Evolutionary conservation across 192 early-diverging fungal genomes (phyloP).

Genomic region (Phlyctochytrium arcticum): DNA sequence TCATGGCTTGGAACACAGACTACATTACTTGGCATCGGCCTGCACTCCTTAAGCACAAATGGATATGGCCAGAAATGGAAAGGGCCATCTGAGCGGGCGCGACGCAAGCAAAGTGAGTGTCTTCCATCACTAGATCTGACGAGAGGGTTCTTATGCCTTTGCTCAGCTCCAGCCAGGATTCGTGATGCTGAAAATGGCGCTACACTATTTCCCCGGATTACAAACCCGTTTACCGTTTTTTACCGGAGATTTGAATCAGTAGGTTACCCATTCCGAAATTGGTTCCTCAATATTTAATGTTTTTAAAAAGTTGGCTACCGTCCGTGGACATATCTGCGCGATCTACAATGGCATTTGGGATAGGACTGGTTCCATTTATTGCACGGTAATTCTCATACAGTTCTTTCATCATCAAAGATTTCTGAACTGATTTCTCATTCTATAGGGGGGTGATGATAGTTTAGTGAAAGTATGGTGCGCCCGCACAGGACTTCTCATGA

Average conservation of each 20-base stretch:
- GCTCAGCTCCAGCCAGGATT: not conserved
- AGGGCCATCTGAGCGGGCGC: slow-evolving; percentile 3
- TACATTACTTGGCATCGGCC: not conserved
- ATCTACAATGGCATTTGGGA: slow-evolving; percentile 78
- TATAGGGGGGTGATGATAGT: slow-evolving; percentile 82
- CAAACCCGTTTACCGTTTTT: not conserved
- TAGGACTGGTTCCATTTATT: slow-evolving; percentile 62
- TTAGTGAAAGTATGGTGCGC: slow-evolving; percentile 84
- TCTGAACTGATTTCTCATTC: slow-evolving; percentile 1
- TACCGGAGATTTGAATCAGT: not conserved
- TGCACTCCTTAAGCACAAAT: not conserved
- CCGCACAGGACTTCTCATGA: slow-evolving; percentile 68
- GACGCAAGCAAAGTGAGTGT: slow-evolving; percentile 4
- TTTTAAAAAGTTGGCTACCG: slow-evolving; percentile 5
- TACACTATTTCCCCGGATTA: not conserved
- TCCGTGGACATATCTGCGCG: slow-evolving; percentile 71
- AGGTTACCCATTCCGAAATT: too few species aligned
- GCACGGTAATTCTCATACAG: slow-evolving; percentile 57
- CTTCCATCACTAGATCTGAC: not conserved
- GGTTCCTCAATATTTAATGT: too few species aligned
- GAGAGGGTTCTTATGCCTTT: not conserved
- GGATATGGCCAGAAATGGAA: not conserved
- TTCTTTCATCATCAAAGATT: not conserved
- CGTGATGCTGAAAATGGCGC: not conserved
- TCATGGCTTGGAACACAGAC: not conserved